These are phyloP conservation scores for Russula sp. DNA, from an alignment of 768 basidiomycete genomes.

Conservation along the genomic window DNA sequence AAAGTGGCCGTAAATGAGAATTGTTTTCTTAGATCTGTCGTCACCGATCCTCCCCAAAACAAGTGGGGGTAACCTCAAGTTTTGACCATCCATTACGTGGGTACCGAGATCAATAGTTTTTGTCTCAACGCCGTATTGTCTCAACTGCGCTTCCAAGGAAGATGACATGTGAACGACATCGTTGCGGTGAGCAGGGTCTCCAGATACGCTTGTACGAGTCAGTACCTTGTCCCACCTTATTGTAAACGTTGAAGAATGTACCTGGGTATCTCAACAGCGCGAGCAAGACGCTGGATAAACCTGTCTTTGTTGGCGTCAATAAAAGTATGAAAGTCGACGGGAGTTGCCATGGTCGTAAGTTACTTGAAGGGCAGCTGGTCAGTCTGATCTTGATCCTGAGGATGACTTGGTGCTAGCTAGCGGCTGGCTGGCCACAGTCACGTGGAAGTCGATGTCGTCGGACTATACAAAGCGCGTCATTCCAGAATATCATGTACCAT, in stretches of 20 bases:
- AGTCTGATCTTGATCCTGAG: too few relatives aligned
- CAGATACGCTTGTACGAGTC: constrained; percentile 44
- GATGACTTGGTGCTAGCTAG: too few relatives aligned
- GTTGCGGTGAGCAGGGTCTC: constrained; percentile 61
- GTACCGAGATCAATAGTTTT: constrained; percentile 69
- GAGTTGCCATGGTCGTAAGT: constrained; percentile 31
- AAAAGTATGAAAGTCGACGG: constrained; percentile 36
- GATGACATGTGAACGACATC: constrained; percentile 84
- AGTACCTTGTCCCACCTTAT: background rate
- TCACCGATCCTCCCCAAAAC: constrained; percentile 78
- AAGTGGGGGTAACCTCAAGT: constrained; percentile 70
- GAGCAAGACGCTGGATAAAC: constrained; percentile 73
- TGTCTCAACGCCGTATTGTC: constrained; percentile 72
- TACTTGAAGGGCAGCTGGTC: background rate
- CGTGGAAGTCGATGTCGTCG: too few relatives aligned
- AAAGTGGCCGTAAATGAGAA: constrained; percentile 91
- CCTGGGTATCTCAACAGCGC: constrained; percentile 85
- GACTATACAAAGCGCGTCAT: too few relatives aligned
- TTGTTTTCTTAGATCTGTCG: constrained; percentile 87
- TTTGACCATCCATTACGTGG: constrained; percentile 67
- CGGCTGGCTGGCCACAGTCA: too few relatives aligned
- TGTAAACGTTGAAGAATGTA: constrained; percentile 22
- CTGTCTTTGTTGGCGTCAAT: constrained; percentile 64
- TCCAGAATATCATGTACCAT: too few relatives aligned
- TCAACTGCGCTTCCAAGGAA: constrained; percentile 72